Conservation (phyloP, 169 alveolate species). For the Plasmodium ovale region DNA sequence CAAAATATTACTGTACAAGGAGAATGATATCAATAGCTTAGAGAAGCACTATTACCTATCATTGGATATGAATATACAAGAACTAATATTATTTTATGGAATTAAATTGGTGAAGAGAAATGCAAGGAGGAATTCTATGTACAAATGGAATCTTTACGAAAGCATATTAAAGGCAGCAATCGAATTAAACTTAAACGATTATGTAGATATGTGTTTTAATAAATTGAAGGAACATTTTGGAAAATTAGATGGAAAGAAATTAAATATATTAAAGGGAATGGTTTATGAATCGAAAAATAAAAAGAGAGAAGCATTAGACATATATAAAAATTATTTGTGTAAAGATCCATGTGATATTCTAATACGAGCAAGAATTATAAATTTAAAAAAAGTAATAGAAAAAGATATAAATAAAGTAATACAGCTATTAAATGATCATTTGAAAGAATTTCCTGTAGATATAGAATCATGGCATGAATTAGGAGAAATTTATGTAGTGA, state of each 20-base stretch:
- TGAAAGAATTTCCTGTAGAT: slow-evolving; percentile 76
- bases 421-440: slow-evolving; percentile 77
- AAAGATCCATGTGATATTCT: slow-evolving; percentile 36
- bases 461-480: slow-evolving; percentile 79
- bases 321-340: slow-evolving; percentile 32
- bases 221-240: slow-evolving; percentile 56
- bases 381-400: slow-evolving; percentile 47
- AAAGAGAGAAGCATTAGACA: slow-evolving; percentile 57
- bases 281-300: slow-evolving; percentile 48
- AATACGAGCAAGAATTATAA: slow-evolving; percentile 67
- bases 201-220: slow-evolving; percentile 49
- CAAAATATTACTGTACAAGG: slow-evolving; percentile 11
- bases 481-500: slow-evolving; percentile 62
- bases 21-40: slow-evolving; percentile 6
- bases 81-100: slow-evolving; percentile 52
- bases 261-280: slow-evolving; percentile 65
- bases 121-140: slow-evolving; percentile 10
- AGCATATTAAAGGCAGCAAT: slow-evolving; percentile 39
- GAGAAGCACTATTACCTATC: slow-evolving; percentile 31
- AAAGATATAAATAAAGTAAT: slow-evolving; percentile 62
- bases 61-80: slow-evolving; percentile 53
- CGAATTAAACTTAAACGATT: slow-evolving; percentile 60
- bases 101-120: slow-evolving; percentile 28
- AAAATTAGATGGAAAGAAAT: slow-evolving; percentile 37
- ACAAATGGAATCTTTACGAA: slow-evolving; percentile 63